phyloP scores from a whole-genome alignment of 1,284 basidiomycete genomes.

The Fomitopsis schrenkii region DNA sequence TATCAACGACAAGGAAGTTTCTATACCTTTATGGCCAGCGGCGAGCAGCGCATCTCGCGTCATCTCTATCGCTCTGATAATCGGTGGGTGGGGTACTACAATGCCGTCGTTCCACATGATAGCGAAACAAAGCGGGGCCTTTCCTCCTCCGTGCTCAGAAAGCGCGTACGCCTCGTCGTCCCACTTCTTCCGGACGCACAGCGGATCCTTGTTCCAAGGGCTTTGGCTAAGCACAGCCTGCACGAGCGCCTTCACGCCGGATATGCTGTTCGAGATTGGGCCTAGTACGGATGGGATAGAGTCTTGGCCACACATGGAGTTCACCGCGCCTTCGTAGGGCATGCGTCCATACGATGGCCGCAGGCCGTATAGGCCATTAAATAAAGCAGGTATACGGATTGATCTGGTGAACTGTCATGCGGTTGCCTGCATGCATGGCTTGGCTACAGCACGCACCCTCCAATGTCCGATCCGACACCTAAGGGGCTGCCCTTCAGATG shows the following conservation, averaged over 20 bases:
- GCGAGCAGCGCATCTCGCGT: slow-evolving; percentile 39
- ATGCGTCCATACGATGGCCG: slow-evolving; percentile 69
- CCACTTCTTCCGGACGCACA: slow-evolving; percentile 19
- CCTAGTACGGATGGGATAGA: slow-evolving; percentile 70
- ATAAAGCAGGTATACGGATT: slow-evolving; percentile 56
- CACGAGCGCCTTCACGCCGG: slow-evolving; percentile 59
- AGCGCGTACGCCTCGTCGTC: slow-evolving; percentile 15
- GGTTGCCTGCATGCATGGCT: neutral
- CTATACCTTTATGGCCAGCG: slow-evolving; percentile 41
- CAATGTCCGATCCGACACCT: slow-evolving; percentile 72
- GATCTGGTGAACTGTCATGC: slow-evolving; percentile 23
- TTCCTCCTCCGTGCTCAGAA: slow-evolving; percentile 36
- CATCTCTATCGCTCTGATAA: slow-evolving; percentile 43
- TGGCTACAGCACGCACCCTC: slow-evolving; percentile 39
- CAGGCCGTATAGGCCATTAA: slow-evolving; percentile 53
- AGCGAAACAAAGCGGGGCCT: slow-evolving; percentile 33
- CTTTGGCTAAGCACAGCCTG: slow-evolving; percentile 51
- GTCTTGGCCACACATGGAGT: slow-evolving; percentile 37
- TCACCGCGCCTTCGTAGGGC: slow-evolving; percentile 62
- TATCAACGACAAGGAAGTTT: neutral
- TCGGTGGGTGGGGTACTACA: slow-evolving; percentile 45
- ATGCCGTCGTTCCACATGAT: slow-evolving; percentile 44
- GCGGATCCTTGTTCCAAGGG: slow-evolving; percentile 28
- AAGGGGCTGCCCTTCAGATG: slow-evolving; percentile 61
- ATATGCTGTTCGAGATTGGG: slow-evolving; percentile 58